Percentiles rank a stretch among this genome's conserved stretches.
These are phyloP conservation scores for Hyphopichia buzzinii DNA, from an alignment of 1,139 yeast genomes.

Conservation along the genomic window DNA sequence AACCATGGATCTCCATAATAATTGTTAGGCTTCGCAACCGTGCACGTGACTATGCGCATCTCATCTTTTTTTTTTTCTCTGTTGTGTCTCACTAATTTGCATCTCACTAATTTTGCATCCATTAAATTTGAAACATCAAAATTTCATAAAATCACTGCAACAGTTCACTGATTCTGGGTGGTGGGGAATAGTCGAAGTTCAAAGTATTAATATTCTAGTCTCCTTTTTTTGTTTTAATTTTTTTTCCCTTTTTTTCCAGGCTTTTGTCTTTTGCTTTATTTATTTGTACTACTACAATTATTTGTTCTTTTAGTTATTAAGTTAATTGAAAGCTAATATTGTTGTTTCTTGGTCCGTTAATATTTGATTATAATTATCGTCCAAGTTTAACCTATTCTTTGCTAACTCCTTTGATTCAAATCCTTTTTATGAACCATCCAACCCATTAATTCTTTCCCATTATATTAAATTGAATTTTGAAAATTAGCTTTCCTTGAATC, in stretches of 20 bases:
- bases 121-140: not conserved
- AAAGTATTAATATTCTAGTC: not conserved
- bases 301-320: slow-evolving; percentile 2
- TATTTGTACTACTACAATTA: not conserved
- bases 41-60: not conserved
- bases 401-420: not conserved
- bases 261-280: not conserved
- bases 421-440: not conserved
- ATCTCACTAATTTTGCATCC: no score
- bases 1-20: not conserved
- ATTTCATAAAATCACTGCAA: no score
- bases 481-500: not conserved
- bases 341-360: not conserved
- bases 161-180: no score
- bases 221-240: not conserved
- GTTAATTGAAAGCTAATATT: slow-evolving; percentile 4
- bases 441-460: not conserved
- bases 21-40: not conserved
- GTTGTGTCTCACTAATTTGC: no score
- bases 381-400: not conserved
- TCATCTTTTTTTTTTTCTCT: not conserved
- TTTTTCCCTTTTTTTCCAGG: not conserved
- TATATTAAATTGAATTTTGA: no score
- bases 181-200: no score
- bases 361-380: slow-evolving; percentile 4